Percentiles rank a stretch among this genome's conserved stretches.
Evolutionary conservation across 345 rosid genomes (phyloP).

Genomic region (Brassica juncea): DNA sequence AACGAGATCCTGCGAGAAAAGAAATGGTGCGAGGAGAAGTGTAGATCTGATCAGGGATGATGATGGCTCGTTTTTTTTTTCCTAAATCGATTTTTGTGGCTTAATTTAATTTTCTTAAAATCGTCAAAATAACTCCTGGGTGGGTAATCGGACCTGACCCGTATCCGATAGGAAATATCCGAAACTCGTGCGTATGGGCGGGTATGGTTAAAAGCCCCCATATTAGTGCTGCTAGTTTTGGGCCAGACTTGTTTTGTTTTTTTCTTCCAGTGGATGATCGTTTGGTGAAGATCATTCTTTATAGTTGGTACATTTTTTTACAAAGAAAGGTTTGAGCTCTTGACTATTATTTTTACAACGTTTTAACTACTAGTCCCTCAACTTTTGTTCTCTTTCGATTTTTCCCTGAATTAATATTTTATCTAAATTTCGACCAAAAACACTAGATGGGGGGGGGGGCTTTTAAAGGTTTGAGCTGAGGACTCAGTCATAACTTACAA

Average conservation of each 20-base stretch:
- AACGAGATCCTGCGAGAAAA: constrained; percentile 1
- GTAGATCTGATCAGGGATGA: constrained; percentile 40
- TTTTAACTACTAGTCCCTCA: background rate
- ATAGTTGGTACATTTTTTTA: too few species aligned
- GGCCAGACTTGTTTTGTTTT: too few species aligned
- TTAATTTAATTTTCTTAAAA: background rate
- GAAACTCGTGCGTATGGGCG: background rate
- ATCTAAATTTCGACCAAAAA: too few species aligned
- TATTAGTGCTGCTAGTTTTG: too few species aligned
- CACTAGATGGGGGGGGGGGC: too few species aligned
- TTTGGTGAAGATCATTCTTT: too few species aligned
- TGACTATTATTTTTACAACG: background rate
- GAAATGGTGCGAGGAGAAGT: constrained; percentile 28
- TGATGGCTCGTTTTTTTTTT: background rate
- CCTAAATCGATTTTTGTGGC: background rate
- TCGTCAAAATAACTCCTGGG: background rate
- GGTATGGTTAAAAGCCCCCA: too few species aligned
- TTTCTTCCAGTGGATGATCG: too few species aligned
- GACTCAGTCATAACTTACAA: too few species aligned
- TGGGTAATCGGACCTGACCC: constrained; percentile 14
- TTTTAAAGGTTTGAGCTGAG: too few species aligned
- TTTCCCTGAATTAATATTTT: background rate
- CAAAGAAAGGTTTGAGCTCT: too few species aligned
- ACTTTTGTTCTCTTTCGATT: background rate
- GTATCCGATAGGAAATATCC: constrained; percentile 1